Evolutionary conservation across 768 basidiomycete species (phyloP).

Genomic region (Fistulinella prunicolor): DNA sequence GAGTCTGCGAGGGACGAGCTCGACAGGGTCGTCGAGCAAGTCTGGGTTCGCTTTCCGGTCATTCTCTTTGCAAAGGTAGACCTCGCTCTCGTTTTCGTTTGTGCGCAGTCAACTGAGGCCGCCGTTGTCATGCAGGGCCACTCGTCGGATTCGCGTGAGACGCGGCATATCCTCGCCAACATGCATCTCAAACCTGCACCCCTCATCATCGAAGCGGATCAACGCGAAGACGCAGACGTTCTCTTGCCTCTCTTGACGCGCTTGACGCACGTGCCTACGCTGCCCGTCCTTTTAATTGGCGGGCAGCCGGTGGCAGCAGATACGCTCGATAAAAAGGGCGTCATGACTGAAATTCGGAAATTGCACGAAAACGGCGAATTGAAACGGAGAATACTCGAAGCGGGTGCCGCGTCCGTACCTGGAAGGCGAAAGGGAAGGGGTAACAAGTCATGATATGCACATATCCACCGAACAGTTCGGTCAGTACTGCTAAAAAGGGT

Average conservation of each 20-base stretch:
- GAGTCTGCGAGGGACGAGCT: slow-evolving; percentile 61
- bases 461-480: not conserved
- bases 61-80: slow-evolving; percentile 70
- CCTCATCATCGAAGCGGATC: slow-evolving; percentile 68
- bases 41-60: slow-evolving; percentile 73
- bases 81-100: slow-evolving; percentile 10
- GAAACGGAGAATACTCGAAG: slow-evolving; percentile 43
- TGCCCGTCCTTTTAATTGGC: slow-evolving; percentile 69
- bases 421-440: slow-evolving; percentile 51
- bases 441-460: not conserved
- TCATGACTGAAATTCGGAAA: slow-evolving; percentile 48
- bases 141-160: slow-evolving; percentile 63
- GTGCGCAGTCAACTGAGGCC: slow-evolving; percentile 5
- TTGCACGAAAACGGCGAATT: slow-evolving; percentile 53
- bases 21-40: slow-evolving; percentile 53
- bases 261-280: slow-evolving; percentile 49
- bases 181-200: slow-evolving; percentile 62
- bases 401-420: slow-evolving; percentile 57
- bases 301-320: slow-evolving; percentile 52
- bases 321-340: slow-evolving; percentile 5
- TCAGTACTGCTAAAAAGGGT: no score
- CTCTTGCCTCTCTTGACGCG: slow-evolving; percentile 60
- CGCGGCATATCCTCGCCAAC: slow-evolving; percentile 54
- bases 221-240: slow-evolving; percentile 66
- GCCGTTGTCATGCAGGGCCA: slow-evolving; percentile 42